These are phyloP conservation scores for Akanthomyces dipterigenus DNA, from an alignment of 2,329 filamentous ascomycete species.

Conservation along the genomic window DNA sequence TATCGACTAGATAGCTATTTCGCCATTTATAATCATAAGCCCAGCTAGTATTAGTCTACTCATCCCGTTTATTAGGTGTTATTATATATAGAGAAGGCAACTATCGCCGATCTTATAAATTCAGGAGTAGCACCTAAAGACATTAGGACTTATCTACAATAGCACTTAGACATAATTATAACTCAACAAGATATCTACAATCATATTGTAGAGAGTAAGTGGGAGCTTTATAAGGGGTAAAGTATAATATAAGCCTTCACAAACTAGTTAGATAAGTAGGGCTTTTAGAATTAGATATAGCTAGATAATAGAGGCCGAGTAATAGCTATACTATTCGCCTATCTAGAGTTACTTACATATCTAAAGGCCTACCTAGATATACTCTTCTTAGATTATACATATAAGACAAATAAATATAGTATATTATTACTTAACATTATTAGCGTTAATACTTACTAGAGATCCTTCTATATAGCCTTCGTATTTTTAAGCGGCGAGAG, in stretches of 20 bases:
- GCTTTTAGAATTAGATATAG: slow-evolving; percentile 18
- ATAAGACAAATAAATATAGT: slow-evolving; percentile 20
- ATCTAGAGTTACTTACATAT: slow-evolving; percentile 18
- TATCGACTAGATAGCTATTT: slow-evolving; percentile 7
- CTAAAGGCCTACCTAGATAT: slow-evolving; percentile 17
- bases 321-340: slow-evolving; percentile 20
- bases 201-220: slow-evolving; percentile 14
- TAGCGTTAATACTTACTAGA: slow-evolving; percentile 16
- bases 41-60: background rate
- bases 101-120: slow-evolving; percentile 8
- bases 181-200: slow-evolving; percentile 20
- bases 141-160: slow-evolving; percentile 15
- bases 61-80: slow-evolving; percentile 6
- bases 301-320: too few relatives aligned
- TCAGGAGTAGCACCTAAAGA: slow-evolving; percentile 14
- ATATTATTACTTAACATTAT: slow-evolving; percentile 20
- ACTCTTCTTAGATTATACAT: slow-evolving; percentile 18
- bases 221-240: slow-evolving; percentile 14
- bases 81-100: background rate
- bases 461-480: slow-evolving; percentile 19
- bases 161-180: slow-evolving; percentile 10
- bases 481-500: slow-evolving; percentile 16
- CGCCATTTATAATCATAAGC: slow-evolving; percentile 7
- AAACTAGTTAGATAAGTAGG: slow-evolving; percentile 16
- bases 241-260: slow-evolving; percentile 18